Conservation (phyloP, 164 flowering plant genomes). For the Taxillus chinensis region DNA sequence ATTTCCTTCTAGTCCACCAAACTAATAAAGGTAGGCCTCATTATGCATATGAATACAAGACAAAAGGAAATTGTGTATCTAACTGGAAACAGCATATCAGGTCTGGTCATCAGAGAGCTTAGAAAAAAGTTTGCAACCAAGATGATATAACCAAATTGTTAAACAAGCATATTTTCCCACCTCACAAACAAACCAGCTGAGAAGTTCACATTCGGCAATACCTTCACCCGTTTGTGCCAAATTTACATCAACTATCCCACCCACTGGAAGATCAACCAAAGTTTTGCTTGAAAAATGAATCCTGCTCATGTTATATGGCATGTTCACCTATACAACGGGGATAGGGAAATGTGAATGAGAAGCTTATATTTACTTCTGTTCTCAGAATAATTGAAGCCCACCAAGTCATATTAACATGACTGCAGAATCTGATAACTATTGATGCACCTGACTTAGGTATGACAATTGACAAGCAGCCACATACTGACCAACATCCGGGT, state of each 20-base stretch:
- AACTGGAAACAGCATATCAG: too few species aligned
- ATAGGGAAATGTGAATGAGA: not conserved
- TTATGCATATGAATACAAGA: not conserved
- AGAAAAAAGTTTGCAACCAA: too few species aligned
- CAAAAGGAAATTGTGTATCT: too few species aligned
- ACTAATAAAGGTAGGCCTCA: not conserved
- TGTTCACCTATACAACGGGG: constrained; percentile 22
- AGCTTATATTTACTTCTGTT: too few species aligned
- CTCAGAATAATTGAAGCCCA: too few species aligned
- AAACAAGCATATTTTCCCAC: constrained; percentile 24
- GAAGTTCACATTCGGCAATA: constrained; percentile 97
- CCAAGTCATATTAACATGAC: too few species aligned
- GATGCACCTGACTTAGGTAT: too few species aligned
- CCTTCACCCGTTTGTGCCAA: constrained; percentile 99
- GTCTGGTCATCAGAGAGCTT: too few species aligned
- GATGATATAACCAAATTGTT: not conserved
- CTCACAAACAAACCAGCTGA: constrained; percentile 90
- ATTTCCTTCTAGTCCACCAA: not conserved
- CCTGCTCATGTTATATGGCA: constrained; percentile 12
- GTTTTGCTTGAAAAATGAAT: constrained; percentile 47
- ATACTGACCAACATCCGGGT: too few species aligned
- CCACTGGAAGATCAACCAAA: constrained; percentile 23
- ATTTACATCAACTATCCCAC: constrained; percentile 60
- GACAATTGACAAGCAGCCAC: too few species aligned
- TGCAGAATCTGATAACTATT: too few species aligned